Conservation (phyloP, 2,329 filamentous ascomycete genomes). For the Sporothrix inflata region DNA sequence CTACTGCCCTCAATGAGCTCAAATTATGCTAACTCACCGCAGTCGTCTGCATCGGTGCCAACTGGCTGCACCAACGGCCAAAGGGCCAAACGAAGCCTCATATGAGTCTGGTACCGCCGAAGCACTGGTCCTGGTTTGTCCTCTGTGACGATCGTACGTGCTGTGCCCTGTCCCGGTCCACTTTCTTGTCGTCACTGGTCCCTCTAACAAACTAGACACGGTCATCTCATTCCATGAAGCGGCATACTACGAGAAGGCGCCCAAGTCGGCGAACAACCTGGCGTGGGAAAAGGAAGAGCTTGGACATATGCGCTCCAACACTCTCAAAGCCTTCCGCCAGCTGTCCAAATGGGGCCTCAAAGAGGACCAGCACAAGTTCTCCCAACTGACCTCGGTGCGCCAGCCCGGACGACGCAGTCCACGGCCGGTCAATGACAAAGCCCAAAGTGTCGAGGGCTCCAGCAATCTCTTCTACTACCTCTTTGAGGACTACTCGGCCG, state of each 20-base stretch:
- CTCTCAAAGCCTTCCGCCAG: constrained; percentile 45
- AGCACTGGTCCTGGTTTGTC: constrained; percentile 71
- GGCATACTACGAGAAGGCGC: constrained; percentile 42
- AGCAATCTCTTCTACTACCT: constrained; percentile 68
- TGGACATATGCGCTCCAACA: constrained; percentile 45
- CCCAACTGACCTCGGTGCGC: constrained; percentile 48
- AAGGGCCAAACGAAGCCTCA: constrained; percentile 34
- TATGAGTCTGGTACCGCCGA: constrained; percentile 45
- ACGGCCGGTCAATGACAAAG: constrained; percentile 31
- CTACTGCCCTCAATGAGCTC: too few relatives aligned
- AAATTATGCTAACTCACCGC: too few relatives aligned
- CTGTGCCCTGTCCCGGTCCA: too few relatives aligned
- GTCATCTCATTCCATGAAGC: constrained; percentile 71
- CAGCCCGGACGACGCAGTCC: constrained; percentile 33
- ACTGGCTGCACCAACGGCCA: constrained; percentile 56
- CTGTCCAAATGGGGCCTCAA: constrained; percentile 46
- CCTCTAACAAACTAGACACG: constrained; percentile 53
- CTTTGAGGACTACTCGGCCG: constrained; percentile 67
- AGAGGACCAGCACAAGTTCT: constrained; percentile 45
- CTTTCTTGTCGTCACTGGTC: too few relatives aligned
- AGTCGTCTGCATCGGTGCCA: constrained; percentile 74
- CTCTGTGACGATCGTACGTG: constrained; percentile 64
- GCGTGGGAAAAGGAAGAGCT: constrained; percentile 40
- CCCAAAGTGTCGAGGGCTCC: constrained; percentile 52
- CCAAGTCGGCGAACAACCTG: constrained; percentile 34